Conservation (phyloP, 2,329 filamentous ascomycete genomes). For the Pseudogymnoascus sp. region DNA sequence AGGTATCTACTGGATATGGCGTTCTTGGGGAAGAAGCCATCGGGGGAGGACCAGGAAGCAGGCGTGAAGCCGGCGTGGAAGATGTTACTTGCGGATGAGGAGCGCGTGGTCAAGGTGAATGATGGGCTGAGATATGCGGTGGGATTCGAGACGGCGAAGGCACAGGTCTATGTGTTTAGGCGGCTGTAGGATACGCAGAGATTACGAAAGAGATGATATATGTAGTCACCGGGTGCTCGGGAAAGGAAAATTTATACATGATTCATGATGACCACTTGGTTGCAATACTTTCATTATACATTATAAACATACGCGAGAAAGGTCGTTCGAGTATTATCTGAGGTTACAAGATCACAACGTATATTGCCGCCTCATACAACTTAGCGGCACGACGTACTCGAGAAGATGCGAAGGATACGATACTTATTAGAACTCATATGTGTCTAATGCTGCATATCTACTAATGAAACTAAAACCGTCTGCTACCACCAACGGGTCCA, state of each 20-base stretch:
- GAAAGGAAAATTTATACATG: background rate
- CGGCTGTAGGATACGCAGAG: constrained; percentile 23
- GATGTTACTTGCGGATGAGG: constrained; percentile 67
- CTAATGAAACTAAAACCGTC: background rate
- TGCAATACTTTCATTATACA: too few species aligned
- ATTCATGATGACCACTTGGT: background rate
- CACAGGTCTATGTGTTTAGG: constrained; percentile 79
- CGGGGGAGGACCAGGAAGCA: constrained; percentile 23
- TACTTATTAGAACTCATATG: background rate
- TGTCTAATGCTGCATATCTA: background rate
- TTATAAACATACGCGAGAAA: too few species aligned
- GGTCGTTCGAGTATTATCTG: too few species aligned
- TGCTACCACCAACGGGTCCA: background rate
- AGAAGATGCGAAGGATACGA: too few species aligned
- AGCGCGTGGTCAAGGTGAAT: constrained; percentile 73
- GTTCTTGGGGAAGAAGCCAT: constrained; percentile 45
- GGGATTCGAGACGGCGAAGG: constrained; percentile 86
- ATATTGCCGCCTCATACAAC: too few species aligned
- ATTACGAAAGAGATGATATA: constrained; percentile 23
- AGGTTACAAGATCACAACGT: too few species aligned
- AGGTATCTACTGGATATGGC: constrained; percentile 88
- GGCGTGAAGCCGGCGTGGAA: constrained; percentile 50
- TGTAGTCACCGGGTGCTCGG: background rate
- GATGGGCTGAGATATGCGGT: constrained; percentile 69
- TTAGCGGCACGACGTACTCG: too few species aligned